Base-by-base conservation (phyloP, 2,329 filamentous ascomycete genomes). In the Endothia cerciana region DNA sequence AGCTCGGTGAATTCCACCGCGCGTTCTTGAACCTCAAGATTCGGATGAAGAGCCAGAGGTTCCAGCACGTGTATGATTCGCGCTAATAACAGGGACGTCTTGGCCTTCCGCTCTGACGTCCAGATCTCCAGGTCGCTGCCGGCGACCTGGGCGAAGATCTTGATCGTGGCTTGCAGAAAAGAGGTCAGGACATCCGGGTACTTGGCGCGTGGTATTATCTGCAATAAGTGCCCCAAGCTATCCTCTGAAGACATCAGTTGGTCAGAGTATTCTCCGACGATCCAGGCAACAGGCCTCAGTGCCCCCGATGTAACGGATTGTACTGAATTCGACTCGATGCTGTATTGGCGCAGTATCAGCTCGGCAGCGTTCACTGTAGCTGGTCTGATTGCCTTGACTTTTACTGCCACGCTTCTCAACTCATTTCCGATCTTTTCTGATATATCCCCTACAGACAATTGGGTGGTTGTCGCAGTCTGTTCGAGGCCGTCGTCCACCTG, bases 1-100 rank as follows among this genome's bases (percentile, higher is more conserved):
- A 98, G 83, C 75, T 99, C 95, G 0, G 93, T 85, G 72, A 97
- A 96, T 74, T 97, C 94, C 1, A 97, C 94, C 3, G 94, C 91
- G 65, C 95, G 88, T 77, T 98, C 95, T 78, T 99, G 95, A 3
- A 99, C 93, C 75, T 99, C 95, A 1, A 99, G 83, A 72, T 89
- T 92, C 0, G 94, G 94, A 75, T 98, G 93, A 49, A 89, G 83
- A 0, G 89, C 88, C 19, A 98, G 78, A 0, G 89, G 87, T 72
- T 98, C 94, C 28, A 97, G 81, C 58, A 92, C 90, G 74, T 95
- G 87, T 25, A 97, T 86, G 7, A 97, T 88, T 1, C 93, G 88
- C 36, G 91, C 91, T 78, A 97, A 88, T 30, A 97, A 82, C 3
- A 98, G 84, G 10, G 90, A 88, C 41, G 91, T 87, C 69, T 88